Base-by-base conservation (phyloP, 805 yeast genomes). In the Starmerella stellata region DNA sequence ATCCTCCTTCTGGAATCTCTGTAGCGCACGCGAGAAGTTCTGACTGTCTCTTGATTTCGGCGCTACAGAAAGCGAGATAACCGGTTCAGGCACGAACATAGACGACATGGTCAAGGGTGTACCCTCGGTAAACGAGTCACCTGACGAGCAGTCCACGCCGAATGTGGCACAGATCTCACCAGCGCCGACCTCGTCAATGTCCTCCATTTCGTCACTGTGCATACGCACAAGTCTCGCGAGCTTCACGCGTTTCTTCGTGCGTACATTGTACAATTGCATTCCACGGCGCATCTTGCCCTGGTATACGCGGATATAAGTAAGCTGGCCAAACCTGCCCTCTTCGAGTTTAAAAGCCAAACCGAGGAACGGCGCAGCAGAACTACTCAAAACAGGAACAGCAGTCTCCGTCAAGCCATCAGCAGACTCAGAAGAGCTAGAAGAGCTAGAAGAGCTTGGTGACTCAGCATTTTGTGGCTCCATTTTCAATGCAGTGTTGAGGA, bases 201-300 rank as follows among this genome's bases (percentile, higher is more conserved):
- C 99, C 65, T 90, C 98, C 96, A 90, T 85, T 58, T 90, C 98
- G 46, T 85, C 81, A 21, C 95, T 82, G 65, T 90, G 96, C 99
- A 90, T 90, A 64, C 96, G 78, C 37, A 83, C 98, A 53, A 90
- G 69, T 55, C 98, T 72, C 13, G 95, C 70, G 38, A 90, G 80
- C 65, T 90, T 90, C 47, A 83, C 80, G 60, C 75, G 80, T 67
- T 90, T 90, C 44, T 94, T 95, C 34, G 87, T 71, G 61, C 87
- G 82, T 46, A 81, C 78, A 58, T 90, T 93, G 44, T 75, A 72
- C 62, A 90, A 80, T 63, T 74, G 78, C 50, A 74, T 66, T 51
- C 98, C 98, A 61, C 87, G 90, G 63, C 74, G 79, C 62, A 90
- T 65, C 53, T 73, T 74, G 52, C 99, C 99, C 65, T 90, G 99